Base-by-base conservation (phyloP, 352 stramenopile species). In the Pythium brassicae region DNA sequence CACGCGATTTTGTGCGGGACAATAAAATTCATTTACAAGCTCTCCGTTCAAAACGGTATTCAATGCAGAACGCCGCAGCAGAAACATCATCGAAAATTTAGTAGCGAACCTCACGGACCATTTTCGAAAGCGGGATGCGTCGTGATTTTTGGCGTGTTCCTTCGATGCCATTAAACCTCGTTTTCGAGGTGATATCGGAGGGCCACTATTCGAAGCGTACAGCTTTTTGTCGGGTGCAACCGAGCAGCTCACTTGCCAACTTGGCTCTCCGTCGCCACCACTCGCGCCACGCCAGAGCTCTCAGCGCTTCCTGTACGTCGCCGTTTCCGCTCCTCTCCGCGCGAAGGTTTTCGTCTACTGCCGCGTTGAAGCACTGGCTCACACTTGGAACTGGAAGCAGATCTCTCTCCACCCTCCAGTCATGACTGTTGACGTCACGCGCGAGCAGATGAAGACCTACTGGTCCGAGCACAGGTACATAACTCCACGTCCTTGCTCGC, bases 361-460 rank as follows among this genome's bases (percentile, higher is more conserved):
- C 37, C 26, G 17, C 22, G 9, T 32, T 23, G 40, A 27, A 26
- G 43, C 7, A 25, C 40, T 60, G 27, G 44, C 44, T 59, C 25
- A 27, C 9, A 29, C 27, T n/a, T 20, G 11, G 15, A 26, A 19
- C 14, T 49, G 43, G 12, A 20, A 35, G 29, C 15, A 51, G 7
- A n/a, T 9, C 27, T 49, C 34, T n/a, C n/a, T n/a, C 35, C 17
- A 11, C 23, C 26, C 14, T n/a, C 8, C 35, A 49, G 17, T 17
- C 47, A 87, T 83, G 71, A 85, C 68, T 23, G 66, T 76, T 46
- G 65, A 81, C 46, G 65, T 62, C 29, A 93, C 78, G 12, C 78
- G 83, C 50, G 59, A 74, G 29, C 62, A 76, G 35, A 93, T 93
- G 83, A 93, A 89, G 65, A 76, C 71, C 47, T 93, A 91, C 69